phyloP scores from a whole-genome alignment of 2,329 filamentous ascomycete species.

The Fusarium sp. region DNA sequence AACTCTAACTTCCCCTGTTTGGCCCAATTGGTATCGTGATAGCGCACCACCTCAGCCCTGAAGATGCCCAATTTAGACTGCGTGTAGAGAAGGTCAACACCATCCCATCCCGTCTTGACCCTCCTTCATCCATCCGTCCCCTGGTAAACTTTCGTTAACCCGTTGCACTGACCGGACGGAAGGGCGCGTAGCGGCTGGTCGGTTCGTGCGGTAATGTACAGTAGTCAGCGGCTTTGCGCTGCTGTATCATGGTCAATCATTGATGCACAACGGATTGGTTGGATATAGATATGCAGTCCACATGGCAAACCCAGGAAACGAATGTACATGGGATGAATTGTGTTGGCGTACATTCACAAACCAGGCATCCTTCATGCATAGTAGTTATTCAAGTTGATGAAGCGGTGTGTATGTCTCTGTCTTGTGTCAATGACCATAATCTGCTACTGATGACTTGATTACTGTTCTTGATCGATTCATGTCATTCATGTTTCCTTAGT shows the following conservation, averaged over 20 bases:
- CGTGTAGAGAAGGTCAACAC: conserved; percentile 23
- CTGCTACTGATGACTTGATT: conserved; percentile 1
- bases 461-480: conserved; percentile 13
- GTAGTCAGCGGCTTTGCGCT: conserved; percentile 21
- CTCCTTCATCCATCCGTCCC: conserved; percentile 11
- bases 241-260: conserved; percentile 24
- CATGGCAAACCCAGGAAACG: conserved; percentile 24
- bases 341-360: conserved; percentile 17
- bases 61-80: conserved; percentile 37
- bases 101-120: conserved; percentile 19
- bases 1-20: conserved; percentile 22
- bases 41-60: conserved; percentile 44
- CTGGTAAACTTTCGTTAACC: conserved; percentile 31
- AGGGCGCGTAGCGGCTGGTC: conserved; percentile 26
- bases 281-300: conserved; percentile 21
- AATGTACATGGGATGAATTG: conserved; percentile 20
- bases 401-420: conserved; percentile 33
- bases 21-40: conserved; percentile 27
- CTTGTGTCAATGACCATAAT: conserved; percentile 6
- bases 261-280: conserved; percentile 10
- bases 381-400: not conserved
- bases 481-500: conserved; percentile 17
- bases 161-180: conserved; percentile 39
- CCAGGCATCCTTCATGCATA: conserved; percentile 17
- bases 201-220: conserved; percentile 14